Evolutionary conservation across 257 asterid genomes (phyloP).

Genomic region (Parsonsia alboflavescens): DNA sequence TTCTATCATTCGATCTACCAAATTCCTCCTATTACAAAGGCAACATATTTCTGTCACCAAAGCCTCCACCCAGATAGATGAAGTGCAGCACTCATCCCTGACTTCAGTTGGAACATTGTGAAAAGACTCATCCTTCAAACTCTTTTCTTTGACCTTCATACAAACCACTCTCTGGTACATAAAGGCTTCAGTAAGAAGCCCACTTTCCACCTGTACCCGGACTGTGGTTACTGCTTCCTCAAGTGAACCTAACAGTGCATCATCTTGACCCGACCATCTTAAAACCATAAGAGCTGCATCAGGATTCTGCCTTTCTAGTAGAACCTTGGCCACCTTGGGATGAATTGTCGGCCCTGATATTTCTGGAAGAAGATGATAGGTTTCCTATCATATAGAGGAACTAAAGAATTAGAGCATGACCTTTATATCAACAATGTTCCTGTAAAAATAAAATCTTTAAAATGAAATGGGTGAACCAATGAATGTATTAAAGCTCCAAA

Average conservation of each 20-base stretch:
- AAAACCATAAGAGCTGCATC: conserved; percentile 91
- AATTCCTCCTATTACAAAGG: conserved; percentile 73
- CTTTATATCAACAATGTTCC: neutral
- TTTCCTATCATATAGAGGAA: conserved; percentile 53
- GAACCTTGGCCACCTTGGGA: conserved; percentile 72
- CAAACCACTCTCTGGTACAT: conserved; percentile 80
- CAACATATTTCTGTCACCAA: conserved; percentile 81
- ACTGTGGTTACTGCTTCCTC: conserved; percentile 82
- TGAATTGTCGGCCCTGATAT: conserved; percentile 69
- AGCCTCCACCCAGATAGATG: conserved; percentile 69
- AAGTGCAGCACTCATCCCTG: conserved; percentile 39
- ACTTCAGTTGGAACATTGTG: conserved; percentile 31
- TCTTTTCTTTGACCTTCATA: conserved; percentile 59
- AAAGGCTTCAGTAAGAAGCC: conserved; percentile 90
- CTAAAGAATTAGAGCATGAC: conserved; percentile 19
- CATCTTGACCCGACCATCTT: conserved; percentile 89
- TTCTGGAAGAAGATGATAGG: conserved; percentile 80
- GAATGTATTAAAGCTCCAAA: neutral
- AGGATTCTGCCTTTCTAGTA: conserved; percentile 85
- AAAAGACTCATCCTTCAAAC: conserved; percentile 29
- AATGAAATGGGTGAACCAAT: neutral
- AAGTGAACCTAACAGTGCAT: conserved; percentile 52
- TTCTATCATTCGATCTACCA: conserved; percentile 85
- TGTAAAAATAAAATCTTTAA: neutral
- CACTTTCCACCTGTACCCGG: conserved; percentile 86